These are phyloP conservation scores for Aspergillus hortae DNA, from an alignment of 2,329 filamentous ascomycete genomes.

Conservation along the genomic window DNA sequence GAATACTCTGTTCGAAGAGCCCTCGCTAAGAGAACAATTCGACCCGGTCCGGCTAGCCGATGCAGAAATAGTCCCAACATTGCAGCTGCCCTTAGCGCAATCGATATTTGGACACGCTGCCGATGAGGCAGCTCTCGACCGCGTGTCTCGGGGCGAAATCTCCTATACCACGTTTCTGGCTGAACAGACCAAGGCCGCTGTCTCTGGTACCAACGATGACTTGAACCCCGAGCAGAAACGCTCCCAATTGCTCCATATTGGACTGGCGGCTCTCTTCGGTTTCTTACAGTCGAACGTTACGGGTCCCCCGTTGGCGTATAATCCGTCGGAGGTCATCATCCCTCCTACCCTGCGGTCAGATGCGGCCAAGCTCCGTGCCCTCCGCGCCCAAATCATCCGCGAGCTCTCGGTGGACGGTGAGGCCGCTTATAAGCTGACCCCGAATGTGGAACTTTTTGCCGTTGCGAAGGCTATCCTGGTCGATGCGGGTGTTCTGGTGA, in stretches of 20 bases:
- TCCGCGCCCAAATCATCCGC: conserved; percentile 61
- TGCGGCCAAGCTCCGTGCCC: conserved; percentile 41
- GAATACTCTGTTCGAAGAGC: conserved; percentile 31
- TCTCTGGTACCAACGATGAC: conserved; percentile 19
- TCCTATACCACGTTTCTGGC: conserved; percentile 38
- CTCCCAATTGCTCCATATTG: conserved; percentile 52
- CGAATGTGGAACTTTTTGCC: conserved; percentile 77
- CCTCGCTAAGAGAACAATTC: conserved; percentile 27
- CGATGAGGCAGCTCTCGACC: conserved; percentile 22
- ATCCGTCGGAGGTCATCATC: conserved; percentile 48
- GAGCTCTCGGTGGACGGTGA: conserved; percentile 78
- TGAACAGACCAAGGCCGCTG: conserved; percentile 25
- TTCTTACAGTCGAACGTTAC: conserved; percentile 88
- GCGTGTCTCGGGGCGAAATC: conserved; percentile 29
- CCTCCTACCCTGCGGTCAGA: conserved; percentile 36
- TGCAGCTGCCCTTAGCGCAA: conserved; percentile 36
- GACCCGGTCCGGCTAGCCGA: conserved; percentile 34
- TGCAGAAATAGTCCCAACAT: conserved; percentile 27
- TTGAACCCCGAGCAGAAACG: conserved; percentile 26
- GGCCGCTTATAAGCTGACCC: conserved; percentile 78
- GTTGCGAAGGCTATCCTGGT: conserved; percentile 63
- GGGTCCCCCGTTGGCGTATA: conserved; percentile 70
- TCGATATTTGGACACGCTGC: conserved; percentile 36
- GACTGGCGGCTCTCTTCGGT: conserved; percentile 66
- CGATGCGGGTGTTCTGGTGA: conserved; percentile 43